phyloP scores from a whole-genome alignment of 805 yeast species.

The Candida anglica region DNA sequence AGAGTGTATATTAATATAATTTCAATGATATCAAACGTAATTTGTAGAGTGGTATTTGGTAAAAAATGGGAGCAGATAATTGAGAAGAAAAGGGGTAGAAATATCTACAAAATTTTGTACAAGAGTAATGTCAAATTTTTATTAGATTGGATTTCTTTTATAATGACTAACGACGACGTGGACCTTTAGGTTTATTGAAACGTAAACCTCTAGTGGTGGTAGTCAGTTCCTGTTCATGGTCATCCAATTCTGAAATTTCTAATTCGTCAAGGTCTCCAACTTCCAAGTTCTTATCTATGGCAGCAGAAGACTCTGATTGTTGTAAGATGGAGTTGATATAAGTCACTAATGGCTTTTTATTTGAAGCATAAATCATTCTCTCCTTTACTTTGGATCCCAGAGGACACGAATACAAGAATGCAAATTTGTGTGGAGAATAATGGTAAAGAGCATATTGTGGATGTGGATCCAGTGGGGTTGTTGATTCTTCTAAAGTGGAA shows the following conservation, averaged over 20 bases:
- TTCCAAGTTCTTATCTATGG: slow-evolving; percentile 51
- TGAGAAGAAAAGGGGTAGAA: too few relatives aligned
- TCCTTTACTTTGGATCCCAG: slow-evolving; percentile 85
- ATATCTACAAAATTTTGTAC: too few relatives aligned
- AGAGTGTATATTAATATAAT: too few relatives aligned
- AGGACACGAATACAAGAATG: slow-evolving; percentile 85
- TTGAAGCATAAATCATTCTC: slow-evolving; percentile 89
- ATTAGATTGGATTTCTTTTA: neutral
- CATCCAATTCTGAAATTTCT: slow-evolving; percentile 46
- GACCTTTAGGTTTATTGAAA: slow-evolving; percentile 65
- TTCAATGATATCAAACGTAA: too few relatives aligned
- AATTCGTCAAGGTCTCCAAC: slow-evolving; percentile 72
- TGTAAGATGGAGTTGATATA: slow-evolving; percentile 39
- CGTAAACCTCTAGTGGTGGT: slow-evolving; percentile 21
- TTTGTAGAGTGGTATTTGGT: too few relatives aligned
- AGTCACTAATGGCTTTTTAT: slow-evolving; percentile 56
- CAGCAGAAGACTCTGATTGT: slow-evolving; percentile 14
- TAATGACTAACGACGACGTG: slow-evolving; percentile 41
- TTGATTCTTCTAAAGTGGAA: slow-evolving; percentile 9
- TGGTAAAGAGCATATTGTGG: slow-evolving; percentile 55
- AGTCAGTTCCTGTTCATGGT: slow-evolving; percentile 10
- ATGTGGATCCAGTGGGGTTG: slow-evolving; percentile 37
- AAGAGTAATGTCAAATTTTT: too few relatives aligned
- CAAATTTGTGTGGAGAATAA: slow-evolving; percentile 31
- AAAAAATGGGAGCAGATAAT: too few relatives aligned